Percentiles rank a stretch among this genome's conserved stretches.
Evolutionary conservation across 129 eudicot genomes (phyloP).

Genomic region (Artemisia argyi): DNA sequence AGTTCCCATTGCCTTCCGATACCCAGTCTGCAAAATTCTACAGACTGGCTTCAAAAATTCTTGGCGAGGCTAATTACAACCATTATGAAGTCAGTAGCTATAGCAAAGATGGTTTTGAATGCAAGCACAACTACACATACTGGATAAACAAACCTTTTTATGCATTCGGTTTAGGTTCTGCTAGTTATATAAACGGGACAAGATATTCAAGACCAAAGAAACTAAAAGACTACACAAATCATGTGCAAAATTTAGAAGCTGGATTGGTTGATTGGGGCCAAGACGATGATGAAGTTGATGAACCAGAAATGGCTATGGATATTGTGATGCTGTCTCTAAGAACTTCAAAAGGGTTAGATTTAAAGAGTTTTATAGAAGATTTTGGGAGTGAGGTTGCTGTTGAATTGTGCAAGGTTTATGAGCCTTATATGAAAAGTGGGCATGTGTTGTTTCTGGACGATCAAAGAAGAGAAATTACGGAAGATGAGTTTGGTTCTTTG

Average conservation of each 20-base stretch:
- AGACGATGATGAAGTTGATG: slow-evolving; percentile 41
- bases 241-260: slow-evolving; percentile 64
- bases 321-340: slow-evolving; percentile 82
- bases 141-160: slow-evolving; percentile 86
- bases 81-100: slow-evolving; percentile 95
- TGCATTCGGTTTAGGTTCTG: slow-evolving; percentile 87
- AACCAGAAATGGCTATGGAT: slow-evolving; percentile 69
- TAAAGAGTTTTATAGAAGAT: slow-evolving; percentile 56
- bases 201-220: slow-evolving; percentile 87
- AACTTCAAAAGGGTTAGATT: slow-evolving; percentile 78
- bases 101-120: slow-evolving; percentile 67
- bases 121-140: slow-evolving; percentile 83
- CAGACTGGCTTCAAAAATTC: slow-evolving; percentile 74
- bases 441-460: slow-evolving; percentile 70
- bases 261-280: slow-evolving; percentile 35
- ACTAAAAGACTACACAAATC: slow-evolving; percentile 64
- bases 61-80: slow-evolving; percentile 63
- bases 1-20: slow-evolving; percentile 86
- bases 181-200: slow-evolving; percentile 65
- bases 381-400: slow-evolving; percentile 53
- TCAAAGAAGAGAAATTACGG: slow-evolving; percentile 47
- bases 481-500: slow-evolving; percentile 49
- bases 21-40: slow-evolving; percentile 82
- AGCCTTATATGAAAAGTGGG: slow-evolving; percentile 78
- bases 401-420: slow-evolving; percentile 67